These are phyloP conservation scores for Neobulgaria alba DNA, from an alignment of 2,329 filamentous ascomycete genomes.

Conservation along the genomic window DNA sequence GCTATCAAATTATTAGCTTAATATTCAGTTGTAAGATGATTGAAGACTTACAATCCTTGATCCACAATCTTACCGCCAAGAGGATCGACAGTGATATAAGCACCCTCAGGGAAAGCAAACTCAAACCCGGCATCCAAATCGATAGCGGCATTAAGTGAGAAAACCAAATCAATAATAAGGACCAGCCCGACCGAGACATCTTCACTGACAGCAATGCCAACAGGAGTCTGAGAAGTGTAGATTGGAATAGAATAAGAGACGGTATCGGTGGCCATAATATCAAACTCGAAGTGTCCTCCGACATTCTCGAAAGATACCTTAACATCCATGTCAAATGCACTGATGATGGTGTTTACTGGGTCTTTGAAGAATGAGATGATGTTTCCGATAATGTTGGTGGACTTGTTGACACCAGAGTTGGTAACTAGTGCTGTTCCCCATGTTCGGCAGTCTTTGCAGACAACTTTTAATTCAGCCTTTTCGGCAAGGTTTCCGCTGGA, in stretches of 20 bases:
- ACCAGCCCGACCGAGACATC: conserved; percentile 16
- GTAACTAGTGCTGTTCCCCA: conserved; percentile 19
- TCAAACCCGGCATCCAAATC: conserved; percentile 20
- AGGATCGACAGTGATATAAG: conserved; percentile 20
- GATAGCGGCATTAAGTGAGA: conserved; percentile 15
- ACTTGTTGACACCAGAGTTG: conserved; percentile 14
- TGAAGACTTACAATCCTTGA: conserved; percentile 13
- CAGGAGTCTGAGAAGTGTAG: conserved; percentile 10
- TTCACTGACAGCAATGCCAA: conserved; percentile 13
- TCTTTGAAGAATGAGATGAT: conserved; percentile 15
- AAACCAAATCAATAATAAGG: conserved; percentile 18
- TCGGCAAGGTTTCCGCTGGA: no score
- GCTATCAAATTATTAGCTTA: conserved; percentile 9
- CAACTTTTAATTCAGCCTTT: conserved; percentile 3
- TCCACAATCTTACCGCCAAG: conserved; percentile 16
- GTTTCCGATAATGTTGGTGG: conserved; percentile 8
- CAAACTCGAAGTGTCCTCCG: conserved; percentile 19
- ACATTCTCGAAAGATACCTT: conserved; percentile 14
- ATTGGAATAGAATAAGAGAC: conserved; percentile 15
- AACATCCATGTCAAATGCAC: conserved; percentile 14
- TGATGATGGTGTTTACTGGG: conserved; percentile 10
- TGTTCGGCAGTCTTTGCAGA: conserved; percentile 20
- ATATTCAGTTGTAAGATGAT: neutral
- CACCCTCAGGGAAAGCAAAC: conserved; percentile 18
- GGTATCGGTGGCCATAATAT: conserved; percentile 10